Percentiles rank a stretch among this genome's conserved stretches.
Conservation (phyloP, 1,139 yeast species). For the Yamadazyma dushanensis region DNA sequence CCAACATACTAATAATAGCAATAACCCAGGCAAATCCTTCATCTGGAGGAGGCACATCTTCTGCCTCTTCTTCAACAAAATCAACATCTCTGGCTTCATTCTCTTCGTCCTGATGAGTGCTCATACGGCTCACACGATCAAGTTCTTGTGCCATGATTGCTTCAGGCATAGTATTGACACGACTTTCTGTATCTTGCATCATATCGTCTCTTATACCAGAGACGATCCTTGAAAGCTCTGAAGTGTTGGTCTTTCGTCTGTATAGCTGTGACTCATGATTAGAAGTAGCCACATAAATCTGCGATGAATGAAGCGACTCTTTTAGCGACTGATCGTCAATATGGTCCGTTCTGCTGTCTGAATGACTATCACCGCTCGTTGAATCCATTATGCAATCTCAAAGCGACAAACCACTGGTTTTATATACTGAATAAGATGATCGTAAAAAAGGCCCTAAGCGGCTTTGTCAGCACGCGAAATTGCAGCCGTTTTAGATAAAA, state of each 20-base stretch:
- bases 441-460: too few species aligned
- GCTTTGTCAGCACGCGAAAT: too few species aligned
- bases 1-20: constrained; percentile 51
- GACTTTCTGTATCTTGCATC: constrained; percentile 17
- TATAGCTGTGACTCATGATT: not conserved
- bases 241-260: constrained; percentile 14
- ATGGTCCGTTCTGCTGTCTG: not conserved
- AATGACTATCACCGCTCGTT: not conserved
- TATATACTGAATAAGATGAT: too few species aligned
- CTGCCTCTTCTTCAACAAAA: constrained; percentile 2
- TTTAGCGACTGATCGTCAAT: not conserved
- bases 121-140: constrained; percentile 17
- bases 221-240: constrained; percentile 31
- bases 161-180: constrained; percentile 23
- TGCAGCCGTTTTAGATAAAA: too few species aligned
- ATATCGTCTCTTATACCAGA: constrained; percentile 36
- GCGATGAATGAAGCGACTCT: constrained; percentile 3
- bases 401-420: too few species aligned
- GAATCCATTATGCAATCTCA: too few species aligned
- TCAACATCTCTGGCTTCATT: constrained; percentile 2
- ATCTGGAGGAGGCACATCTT: constrained; percentile 52
- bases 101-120: constrained; percentile 9
- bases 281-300: not conserved
- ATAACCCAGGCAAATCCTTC: constrained; percentile 74
- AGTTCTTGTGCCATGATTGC: constrained; percentile 23